phyloP scores from a whole-genome alignment of 352 stramenopile genomes.

The Globisporangium rhizosaccharum region DNA sequence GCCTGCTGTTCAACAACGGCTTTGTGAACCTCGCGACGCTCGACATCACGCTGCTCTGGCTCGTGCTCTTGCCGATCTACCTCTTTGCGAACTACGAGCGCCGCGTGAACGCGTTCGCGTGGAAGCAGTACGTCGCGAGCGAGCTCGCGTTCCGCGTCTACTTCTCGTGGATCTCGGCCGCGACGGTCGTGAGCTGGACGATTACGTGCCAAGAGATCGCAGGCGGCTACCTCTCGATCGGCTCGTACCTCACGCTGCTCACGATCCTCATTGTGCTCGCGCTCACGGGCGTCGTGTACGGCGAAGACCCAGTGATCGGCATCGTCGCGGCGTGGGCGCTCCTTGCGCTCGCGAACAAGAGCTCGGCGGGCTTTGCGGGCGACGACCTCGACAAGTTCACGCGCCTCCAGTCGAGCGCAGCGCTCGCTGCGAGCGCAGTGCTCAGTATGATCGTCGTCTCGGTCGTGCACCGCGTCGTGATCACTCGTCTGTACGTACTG shows the following conservation, averaged over 20 bases:
- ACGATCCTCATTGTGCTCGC: slow-evolving; percentile 34
- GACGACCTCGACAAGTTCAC: slow-evolving; percentile 22
- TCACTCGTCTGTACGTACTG: slow-evolving; percentile 11
- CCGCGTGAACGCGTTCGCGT: slow-evolving; percentile 34
- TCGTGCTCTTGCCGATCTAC: slow-evolving; percentile 59
- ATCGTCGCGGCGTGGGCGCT: slow-evolving; percentile 48
- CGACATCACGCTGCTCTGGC: slow-evolving; percentile 50
- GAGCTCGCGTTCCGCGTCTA: slow-evolving; percentile 61
- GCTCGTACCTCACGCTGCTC: slow-evolving; percentile 40
- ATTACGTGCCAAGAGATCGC: slow-evolving; percentile 36
- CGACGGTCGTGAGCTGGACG: slow-evolving; percentile 46
- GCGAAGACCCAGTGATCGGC: slow-evolving; percentile 46
- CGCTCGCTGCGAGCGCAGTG: slow-evolving; percentile 30
- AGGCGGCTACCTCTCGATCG: slow-evolving; percentile 32
- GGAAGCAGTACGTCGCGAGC: slow-evolving; percentile 52
- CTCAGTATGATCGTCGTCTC: slow-evolving; percentile 25
- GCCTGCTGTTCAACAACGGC: slow-evolving; percentile 38
- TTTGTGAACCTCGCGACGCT: slow-evolving; percentile 33
- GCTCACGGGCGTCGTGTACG: slow-evolving; percentile 39
- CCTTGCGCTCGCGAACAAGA: slow-evolving; percentile 40
- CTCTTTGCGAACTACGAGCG: slow-evolving; percentile 52
- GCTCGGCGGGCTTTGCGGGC: slow-evolving; percentile 17
- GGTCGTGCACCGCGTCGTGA: slow-evolving; percentile 20
- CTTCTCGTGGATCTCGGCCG: slow-evolving; percentile 57
- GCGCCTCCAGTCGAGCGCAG: slow-evolving; percentile 34